Base-by-base conservation (phyloP, 495 filamentous ascomycete genomes). In the Tuber melanosporum region DNA sequence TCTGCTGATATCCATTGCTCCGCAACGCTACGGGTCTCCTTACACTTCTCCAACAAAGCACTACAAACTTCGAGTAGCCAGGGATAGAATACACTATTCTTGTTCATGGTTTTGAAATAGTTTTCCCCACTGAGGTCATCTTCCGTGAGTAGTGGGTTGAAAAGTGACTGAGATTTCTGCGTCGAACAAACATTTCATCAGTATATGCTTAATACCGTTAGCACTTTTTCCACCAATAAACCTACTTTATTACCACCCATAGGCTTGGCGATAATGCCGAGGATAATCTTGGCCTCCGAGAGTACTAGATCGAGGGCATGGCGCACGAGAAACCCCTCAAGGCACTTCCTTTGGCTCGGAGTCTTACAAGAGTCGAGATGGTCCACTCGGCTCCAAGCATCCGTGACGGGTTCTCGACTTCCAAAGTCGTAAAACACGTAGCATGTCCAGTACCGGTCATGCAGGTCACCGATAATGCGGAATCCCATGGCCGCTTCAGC, bases 21-120 rank as follows among this genome's bases (percentile, higher is more conserved):
- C 12, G 26, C 71, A 46, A 43, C 71, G 19, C 4, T 46, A 46
- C 44, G 41, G 22, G 20, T 46, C 41, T 46, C 36, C 14, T 8
- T 46, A 12, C 41, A 46, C 17, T 72, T 72, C 17, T 42, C 36
- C 14, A 26, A 10, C 17, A 72, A 15, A 42, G 44, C 71, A 9
- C 41, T n/a, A 10, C 32, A 72, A 32, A 42, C 41, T 8, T 72
- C 41, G 20, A 72, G 71, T 19, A 72, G 41, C 71, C 71, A 72
- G 22, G 71, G 71, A 43, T 72, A 72, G 26, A 43, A 72, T 14
- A 46, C 44, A 72, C 36, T 72, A 20, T 72, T 42, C 15, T 43
- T 72, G 17, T 72, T 72, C 36, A 72, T 72, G 71, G 71, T 72
- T 43, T 42, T 43, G 44, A 72, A 43, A 36, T 72, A 72, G 71